Evolutionary conservation across 768 basidiomycete genomes (phyloP).

Genomic region (Paxillus involutus): DNA sequence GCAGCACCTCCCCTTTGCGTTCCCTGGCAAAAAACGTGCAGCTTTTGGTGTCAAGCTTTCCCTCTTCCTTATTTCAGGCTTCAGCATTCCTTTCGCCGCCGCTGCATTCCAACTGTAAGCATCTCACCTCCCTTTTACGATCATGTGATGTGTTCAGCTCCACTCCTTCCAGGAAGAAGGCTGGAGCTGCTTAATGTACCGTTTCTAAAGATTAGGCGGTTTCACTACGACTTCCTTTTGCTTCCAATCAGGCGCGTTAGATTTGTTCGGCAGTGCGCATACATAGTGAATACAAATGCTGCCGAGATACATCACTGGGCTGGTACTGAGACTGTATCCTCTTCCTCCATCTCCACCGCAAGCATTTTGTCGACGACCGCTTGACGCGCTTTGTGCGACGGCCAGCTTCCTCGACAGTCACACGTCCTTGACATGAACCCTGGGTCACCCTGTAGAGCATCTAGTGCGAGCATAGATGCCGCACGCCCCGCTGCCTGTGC

Average conservation of each 20-base stretch:
- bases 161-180: conserved; percentile 39
- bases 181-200: conserved; percentile 26
- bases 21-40: conserved; percentile 50
- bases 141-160: conserved; percentile 2
- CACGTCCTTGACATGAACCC: conserved; percentile 63
- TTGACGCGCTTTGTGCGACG: conserved; percentile 36
- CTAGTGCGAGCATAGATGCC: conserved; percentile 65
- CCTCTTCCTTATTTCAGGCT: conserved; percentile 49
- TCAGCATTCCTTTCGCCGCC: conserved; percentile 68
- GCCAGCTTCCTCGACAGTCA: conserved; percentile 52
- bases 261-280: conserved; percentile 6
- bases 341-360: conserved; percentile 22
- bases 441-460: conserved; percentile 64
- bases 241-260: background rate
- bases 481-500: conserved; percentile 55
- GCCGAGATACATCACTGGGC: background rate
- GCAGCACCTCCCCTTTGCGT: conserved; percentile 59
- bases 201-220: conserved; percentile 3
- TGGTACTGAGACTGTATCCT: conserved; percentile 12
- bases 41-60: conserved; percentile 38
- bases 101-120: conserved; percentile 65
- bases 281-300: background rate
- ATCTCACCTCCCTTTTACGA: background rate
- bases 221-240: background rate
- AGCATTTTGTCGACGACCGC: conserved; percentile 35